These are phyloP conservation scores for Syzygium aqueum DNA, from an alignment of 345 rosid species.

Conservation along the genomic window DNA sequence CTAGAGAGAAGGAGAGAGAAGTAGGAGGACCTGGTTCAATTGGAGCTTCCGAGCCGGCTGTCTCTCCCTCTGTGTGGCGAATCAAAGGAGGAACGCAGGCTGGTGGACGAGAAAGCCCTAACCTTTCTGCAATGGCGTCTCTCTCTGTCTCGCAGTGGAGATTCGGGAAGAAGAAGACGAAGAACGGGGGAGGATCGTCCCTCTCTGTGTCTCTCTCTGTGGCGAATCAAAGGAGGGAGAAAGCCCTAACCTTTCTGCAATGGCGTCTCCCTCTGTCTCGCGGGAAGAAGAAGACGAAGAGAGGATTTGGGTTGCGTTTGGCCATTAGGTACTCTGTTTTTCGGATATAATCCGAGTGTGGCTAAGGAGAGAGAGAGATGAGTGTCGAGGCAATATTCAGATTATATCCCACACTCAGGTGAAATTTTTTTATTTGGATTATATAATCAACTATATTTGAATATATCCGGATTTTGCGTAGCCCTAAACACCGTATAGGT, in stretches of 20 bases:
- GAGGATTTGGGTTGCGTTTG: background rate
- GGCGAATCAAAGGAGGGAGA: no score
- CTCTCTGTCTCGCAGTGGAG: background rate
- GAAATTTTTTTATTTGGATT: background rate
- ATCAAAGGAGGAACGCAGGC: background rate
- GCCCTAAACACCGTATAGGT: background rate
- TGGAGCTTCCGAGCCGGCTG: background rate
- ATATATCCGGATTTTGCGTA: background rate
- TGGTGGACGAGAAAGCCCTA: background rate
- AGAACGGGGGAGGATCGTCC: no score
- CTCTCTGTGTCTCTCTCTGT: no score
- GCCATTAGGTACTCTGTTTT: no score
- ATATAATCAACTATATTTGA: background rate
- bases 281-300: no score
- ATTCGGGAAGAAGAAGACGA: background rate
- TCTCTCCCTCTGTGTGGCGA: background rate
- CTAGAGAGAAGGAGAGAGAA: background rate
- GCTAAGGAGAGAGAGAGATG: background rate
- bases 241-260: no score
- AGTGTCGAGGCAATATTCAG: background rate
- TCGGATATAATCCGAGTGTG: no score
- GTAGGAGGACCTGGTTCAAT: background rate
- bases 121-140: background rate
- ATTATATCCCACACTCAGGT: background rate
- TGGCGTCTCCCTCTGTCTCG: no score